Evolutionary conservation across 2,329 filamentous ascomycete genomes (phyloP), one percentile per base, ranked within the genome.

Genomic region (Alternaria brassicicola): DNA sequence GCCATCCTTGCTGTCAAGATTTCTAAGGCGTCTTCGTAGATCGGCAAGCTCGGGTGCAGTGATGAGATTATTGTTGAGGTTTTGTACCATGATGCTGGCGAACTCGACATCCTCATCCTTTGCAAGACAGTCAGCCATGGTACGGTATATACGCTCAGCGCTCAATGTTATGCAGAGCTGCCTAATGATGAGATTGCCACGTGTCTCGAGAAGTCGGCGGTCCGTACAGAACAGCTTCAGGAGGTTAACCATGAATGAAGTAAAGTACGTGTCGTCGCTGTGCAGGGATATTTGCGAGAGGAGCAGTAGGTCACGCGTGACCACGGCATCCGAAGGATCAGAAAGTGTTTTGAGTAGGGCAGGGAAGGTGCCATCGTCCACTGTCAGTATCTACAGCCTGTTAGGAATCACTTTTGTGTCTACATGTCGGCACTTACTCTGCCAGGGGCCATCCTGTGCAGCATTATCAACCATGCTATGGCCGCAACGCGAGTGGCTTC

Each of bases 11-110:
- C 89, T 92, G 76, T 99, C 95, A 2, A 97, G 82, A 68, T 97
- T 99, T 31, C 95, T 86, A 49, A 99, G 81, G 41, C 95, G 84
- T 76, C 97, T 97, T 43, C 95, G 88, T 62, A 99, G 83, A 68
- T 98, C 96, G 1, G 92, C 88, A 28, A 99, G 82, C 77, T 99
- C 93, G 1, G 96, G 95, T 0, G 96, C 95, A 2, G 96, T 99
- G 65, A 99, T 97, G 53, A 99, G 88, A 70, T 99, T 99, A 78
- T 99, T 99, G 80, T 99, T 99, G 51, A 99, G 84, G 71, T 98
- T 98, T 76, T 99, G 95, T 28, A 99, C 93, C 95, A 99, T 99
- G 69, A 99, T 98, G 74, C 94, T 97, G 15, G 95, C 94, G 78
- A 99, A 99, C 76, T 99, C 96, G 39, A 99, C 88, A 74, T 99